Percentiles rank a stretch among this genome's conserved stretches.
Evolutionary conservation across 331 rosid genomes (phyloP).

Genomic region (Acacia pycnantha): DNA sequence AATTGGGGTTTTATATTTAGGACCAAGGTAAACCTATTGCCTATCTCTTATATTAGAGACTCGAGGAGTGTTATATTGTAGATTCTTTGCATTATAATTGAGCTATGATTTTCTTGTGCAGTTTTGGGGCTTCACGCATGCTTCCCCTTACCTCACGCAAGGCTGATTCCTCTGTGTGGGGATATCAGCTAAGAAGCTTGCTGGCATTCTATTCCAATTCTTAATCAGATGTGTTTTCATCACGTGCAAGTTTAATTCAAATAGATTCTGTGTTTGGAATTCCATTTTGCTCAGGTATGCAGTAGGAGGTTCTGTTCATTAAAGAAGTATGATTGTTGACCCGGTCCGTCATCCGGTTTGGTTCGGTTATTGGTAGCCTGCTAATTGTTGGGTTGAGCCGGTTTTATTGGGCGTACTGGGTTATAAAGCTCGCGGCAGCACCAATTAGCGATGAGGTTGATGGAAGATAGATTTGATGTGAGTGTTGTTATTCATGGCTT

Average conservation of each 20-base stretch:
- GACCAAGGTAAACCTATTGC: no score
- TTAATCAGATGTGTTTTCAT: constrained; percentile 12
- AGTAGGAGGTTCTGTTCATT: constrained; percentile 13
- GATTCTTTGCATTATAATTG: constrained; percentile 6
- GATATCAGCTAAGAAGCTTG: constrained; percentile 15
- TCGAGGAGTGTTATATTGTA: neutral
- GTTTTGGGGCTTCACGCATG: constrained; percentile 96
- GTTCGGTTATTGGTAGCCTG: neutral
- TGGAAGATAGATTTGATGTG: neutral
- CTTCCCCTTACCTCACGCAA: constrained; percentile 53
- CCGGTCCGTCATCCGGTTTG: neutral
- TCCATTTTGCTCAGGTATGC: constrained; percentile 9
- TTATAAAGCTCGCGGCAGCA: neutral
- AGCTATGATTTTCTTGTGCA: constrained; percentile 44
- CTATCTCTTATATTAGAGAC: neutral
- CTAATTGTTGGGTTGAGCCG: neutral
- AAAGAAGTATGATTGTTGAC: no score
- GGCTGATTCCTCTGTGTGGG: constrained; percentile 26
- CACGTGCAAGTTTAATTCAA: neutral
- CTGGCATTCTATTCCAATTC: neutral
- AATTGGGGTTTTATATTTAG: no score
- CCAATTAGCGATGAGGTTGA: neutral
- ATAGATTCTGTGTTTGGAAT: constrained; percentile 30
- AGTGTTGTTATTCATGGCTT: neutral
- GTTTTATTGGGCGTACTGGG: neutral